Evolutionary conservation across 352 stramenopile species (phyloP).

Genomic region (Vaucheria bursata): DNA sequence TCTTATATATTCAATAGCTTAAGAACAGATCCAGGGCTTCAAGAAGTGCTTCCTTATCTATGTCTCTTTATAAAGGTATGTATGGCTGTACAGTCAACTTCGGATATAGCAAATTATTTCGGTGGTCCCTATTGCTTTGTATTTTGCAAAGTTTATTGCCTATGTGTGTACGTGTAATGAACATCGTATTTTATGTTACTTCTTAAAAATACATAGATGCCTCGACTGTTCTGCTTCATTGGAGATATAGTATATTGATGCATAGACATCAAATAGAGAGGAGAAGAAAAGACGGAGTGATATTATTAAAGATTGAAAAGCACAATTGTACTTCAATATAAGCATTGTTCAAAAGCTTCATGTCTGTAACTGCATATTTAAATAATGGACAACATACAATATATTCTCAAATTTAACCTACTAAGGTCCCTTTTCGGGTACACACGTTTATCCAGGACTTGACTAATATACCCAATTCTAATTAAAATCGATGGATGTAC

Average conservation of each 20-base stretch:
- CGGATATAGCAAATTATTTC: background rate
- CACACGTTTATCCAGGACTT: too few relatives aligned
- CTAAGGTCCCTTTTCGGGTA: too few relatives aligned
- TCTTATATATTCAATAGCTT: slow-evolving; percentile 19
- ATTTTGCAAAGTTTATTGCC: background rate
- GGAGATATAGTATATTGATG: background rate
- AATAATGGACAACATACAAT: too few relatives aligned
- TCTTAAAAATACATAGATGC: background rate
- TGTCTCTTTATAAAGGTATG: slow-evolving; percentile 33
- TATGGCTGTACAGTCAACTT: too few relatives aligned
- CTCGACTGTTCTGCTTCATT: background rate
- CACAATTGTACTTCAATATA: too few relatives aligned
- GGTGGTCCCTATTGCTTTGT: background rate
- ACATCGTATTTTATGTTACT: background rate
- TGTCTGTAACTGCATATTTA: too few relatives aligned
- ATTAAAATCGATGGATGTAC: background rate
- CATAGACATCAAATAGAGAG: too few relatives aligned
- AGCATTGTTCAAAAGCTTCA: too few relatives aligned
- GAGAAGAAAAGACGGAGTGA: too few relatives aligned
- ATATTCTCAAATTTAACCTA: too few relatives aligned
- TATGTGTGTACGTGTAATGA: background rate
- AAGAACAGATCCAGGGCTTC: slow-evolving; percentile 64
- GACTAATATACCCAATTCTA: too few relatives aligned
- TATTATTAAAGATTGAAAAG: too few relatives aligned
- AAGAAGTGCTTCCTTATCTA: slow-evolving; percentile 76